phyloP scores from a whole-genome alignment of 2,329 filamentous ascomycete species.

The Dactylellina leptospora region DNA sequence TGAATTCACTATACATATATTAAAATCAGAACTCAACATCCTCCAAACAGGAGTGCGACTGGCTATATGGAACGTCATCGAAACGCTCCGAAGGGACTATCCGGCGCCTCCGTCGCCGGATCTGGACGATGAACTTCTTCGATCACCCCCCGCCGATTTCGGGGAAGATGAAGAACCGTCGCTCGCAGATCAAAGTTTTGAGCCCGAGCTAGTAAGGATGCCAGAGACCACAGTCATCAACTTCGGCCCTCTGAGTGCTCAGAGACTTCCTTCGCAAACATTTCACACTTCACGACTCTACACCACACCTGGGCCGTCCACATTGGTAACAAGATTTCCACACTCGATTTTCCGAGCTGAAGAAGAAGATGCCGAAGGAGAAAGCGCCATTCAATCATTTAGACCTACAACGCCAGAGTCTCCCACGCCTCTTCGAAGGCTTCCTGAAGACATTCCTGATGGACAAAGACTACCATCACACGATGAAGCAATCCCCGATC shows the following conservation, averaged over 20 bases:
- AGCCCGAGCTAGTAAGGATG: not conserved
- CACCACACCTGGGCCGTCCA: not conserved
- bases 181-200: not conserved
- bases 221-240: slow-evolving; percentile 20
- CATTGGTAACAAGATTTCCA: slow-evolving; percentile 5
- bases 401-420: slow-evolving; percentile 1
- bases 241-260: slow-evolving; percentile 9
- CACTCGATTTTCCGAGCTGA: not conserved
- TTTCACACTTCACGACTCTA: not conserved
- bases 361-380: not conserved
- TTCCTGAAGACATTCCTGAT: not conserved
- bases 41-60: slow-evolving; percentile 10
- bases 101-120: not conserved
- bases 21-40: slow-evolving; percentile 14
- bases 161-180: not conserved
- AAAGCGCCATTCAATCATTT: not conserved
- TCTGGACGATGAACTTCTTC: slow-evolving; percentile 19
- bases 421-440: not conserved
- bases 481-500: too few species aligned
- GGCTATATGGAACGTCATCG: slow-evolving; percentile 8
- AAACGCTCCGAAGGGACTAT: slow-evolving; percentile 8
- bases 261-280: not conserved
- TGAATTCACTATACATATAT: not conserved
- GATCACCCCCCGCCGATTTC: not conserved
- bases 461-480: too few species aligned